These are phyloP conservation scores for Spathaspora sp. DNA, from an alignment of 1,139 yeast species.

Conservation along the genomic window DNA sequence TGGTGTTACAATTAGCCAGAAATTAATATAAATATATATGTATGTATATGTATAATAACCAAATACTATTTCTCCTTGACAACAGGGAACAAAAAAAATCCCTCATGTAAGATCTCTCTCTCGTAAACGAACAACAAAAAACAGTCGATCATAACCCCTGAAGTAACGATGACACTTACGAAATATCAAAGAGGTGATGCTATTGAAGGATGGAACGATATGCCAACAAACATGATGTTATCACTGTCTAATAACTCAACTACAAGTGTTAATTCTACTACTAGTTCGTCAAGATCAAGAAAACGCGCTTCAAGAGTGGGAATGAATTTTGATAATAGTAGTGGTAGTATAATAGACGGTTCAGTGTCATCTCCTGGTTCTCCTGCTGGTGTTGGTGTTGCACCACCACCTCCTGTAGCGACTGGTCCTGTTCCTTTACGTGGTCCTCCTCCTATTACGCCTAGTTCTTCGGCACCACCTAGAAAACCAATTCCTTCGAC, in stretches of 20 bases:
- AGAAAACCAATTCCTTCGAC: neutral
- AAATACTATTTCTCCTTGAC: neutral
- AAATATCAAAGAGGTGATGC: slow-evolving; percentile 40
- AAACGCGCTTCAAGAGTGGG: slow-evolving; percentile 10
- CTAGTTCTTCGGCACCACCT: neutral
- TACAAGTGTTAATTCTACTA: slow-evolving; percentile 6
- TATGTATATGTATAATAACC: neutral
- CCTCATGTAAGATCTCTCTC: neutral
- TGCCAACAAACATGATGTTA: slow-evolving; percentile 27
- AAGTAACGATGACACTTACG: slow-evolving; percentile 35
- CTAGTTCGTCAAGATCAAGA: slow-evolving; percentile 10
- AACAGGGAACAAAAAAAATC: neutral
- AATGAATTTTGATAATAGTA: slow-evolving; percentile 3
- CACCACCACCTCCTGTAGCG: slow-evolving; percentile 2
- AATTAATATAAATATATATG: no score
- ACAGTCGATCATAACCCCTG: no score
- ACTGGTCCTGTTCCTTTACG: slow-evolving; percentile 3
- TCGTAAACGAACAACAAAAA: no score
- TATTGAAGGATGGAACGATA: slow-evolving; percentile 51
- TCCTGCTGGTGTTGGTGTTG: slow-evolving; percentile 4
- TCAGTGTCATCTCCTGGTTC: slow-evolving; percentile 2
- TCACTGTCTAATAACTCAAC: slow-evolving; percentile 6
- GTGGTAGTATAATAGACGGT: neutral
- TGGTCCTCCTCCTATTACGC: slow-evolving; percentile 4
- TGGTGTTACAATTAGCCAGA: slow-evolving; percentile 36